Percentiles rank a stretch among this genome's conserved stretches.
These are phyloP conservation scores for Fusarium metavorans DNA, from an alignment of 2,329 filamentous ascomycete genomes.

Conservation along the genomic window DNA sequence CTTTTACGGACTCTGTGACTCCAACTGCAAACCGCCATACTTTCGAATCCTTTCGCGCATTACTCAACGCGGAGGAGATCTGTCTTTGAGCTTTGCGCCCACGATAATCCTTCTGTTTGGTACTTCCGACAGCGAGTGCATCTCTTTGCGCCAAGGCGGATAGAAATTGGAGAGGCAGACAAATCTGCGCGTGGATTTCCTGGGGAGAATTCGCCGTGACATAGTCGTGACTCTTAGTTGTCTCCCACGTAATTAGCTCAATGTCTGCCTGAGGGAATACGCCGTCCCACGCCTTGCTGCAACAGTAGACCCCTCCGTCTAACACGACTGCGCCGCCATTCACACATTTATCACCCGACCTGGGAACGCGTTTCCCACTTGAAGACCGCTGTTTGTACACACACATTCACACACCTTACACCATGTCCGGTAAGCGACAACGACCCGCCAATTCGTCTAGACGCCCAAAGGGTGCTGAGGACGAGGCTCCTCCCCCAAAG, in stretches of 20 bases:
- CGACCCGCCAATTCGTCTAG: conserved; percentile 34
- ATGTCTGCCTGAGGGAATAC: conserved; percentile 45
- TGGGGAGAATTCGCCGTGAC: conserved; percentile 44
- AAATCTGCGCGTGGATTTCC: conserved; percentile 41
- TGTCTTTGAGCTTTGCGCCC: conserved; percentile 4
- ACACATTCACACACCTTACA: conserved; percentile 22
- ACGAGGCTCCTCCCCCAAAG: conserved; percentile 12
- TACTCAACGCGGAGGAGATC: background rate
- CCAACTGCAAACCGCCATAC: background rate
- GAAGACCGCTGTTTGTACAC: conserved; percentile 11
- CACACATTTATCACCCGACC: conserved; percentile 19
- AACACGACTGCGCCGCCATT: conserved; percentile 25
- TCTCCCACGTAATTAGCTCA: conserved; percentile 50
- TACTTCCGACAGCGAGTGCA: conserved; percentile 16
- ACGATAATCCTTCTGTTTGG: conserved; percentile 4
- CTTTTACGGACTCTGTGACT: background rate
- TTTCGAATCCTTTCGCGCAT: background rate
- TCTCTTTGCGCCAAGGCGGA: conserved; percentile 32
- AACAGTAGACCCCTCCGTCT: conserved; percentile 46
- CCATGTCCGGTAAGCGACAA: conserved; percentile 54
- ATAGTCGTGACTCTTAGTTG: conserved; percentile 52
- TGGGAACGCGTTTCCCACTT: conserved; percentile 21
- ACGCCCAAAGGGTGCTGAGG: conserved; percentile 20
- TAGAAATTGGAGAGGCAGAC: conserved; percentile 39
- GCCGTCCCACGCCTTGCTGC: conserved; percentile 40